Evolutionary conservation across 768 basidiomycete species (phyloP).

Genomic region (Suillus subalutaceus): DNA sequence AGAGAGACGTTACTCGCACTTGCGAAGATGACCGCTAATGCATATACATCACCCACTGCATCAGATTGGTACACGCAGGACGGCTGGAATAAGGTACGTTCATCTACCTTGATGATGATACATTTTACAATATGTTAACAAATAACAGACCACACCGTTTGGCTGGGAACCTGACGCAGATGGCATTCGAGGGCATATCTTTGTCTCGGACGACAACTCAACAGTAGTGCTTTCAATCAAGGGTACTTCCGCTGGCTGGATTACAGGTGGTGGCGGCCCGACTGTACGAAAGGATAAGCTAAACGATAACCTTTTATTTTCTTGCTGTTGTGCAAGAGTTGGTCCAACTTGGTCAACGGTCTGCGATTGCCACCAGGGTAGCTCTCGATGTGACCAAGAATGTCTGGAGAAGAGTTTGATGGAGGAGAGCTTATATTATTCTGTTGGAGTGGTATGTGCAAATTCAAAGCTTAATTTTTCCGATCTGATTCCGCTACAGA

Average conservation of each 20-base stretch:
- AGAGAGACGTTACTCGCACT: constrained; percentile 73
- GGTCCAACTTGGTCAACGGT: constrained; percentile 93
- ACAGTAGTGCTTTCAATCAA: constrained; percentile 90
- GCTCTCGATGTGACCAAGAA: constrained; percentile 74
- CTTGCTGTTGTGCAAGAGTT: constrained; percentile 96
- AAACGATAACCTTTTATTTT: constrained; percentile 95
- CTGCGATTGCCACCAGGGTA: constrained; percentile 81
- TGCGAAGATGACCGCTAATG: constrained; percentile 90
- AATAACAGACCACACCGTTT: constrained; percentile 63
- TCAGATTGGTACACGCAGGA: constrained; percentile 74
- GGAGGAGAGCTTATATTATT: constrained; percentile 87
- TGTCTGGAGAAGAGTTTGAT: constrained; percentile 80
- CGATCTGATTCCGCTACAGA: constrained; percentile 44
- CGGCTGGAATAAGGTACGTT: constrained; percentile 62
- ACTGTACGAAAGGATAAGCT: constrained; percentile 88
- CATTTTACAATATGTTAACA: neutral
- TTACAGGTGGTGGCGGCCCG: constrained; percentile 76
- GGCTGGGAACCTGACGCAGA: constrained; percentile 93
- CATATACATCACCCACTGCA: constrained; percentile 61
- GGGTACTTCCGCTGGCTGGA: constrained; percentile 80
- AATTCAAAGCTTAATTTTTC: constrained; percentile 3
- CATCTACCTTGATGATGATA: neutral
- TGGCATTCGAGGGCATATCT: constrained; percentile 90
- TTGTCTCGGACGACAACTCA: constrained; percentile 79
- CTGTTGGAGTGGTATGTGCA: constrained; percentile 72